Evolutionary conservation across 305 asterid species (phyloP), one percentile per base, ranked within the genome.

Genomic region (Caryopteris hybrid): DNA sequence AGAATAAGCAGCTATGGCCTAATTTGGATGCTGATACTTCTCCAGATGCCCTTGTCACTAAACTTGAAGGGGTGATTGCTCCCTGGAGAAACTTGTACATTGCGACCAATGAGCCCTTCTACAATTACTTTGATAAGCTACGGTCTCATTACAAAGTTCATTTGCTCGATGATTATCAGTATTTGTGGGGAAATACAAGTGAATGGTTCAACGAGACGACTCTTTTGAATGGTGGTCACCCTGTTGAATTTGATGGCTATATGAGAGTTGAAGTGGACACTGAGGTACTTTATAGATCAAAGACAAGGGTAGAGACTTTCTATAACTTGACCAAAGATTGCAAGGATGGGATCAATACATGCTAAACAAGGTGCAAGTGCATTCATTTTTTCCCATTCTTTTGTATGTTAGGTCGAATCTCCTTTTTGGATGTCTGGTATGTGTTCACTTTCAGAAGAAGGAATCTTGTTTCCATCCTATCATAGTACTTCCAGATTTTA

Each of bases 201-300:
- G 97, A 87, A 64, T 94, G 99, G 99, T 91, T 78, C 79, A 94
- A 91, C 9, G 99, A 91, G 75, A 94, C 91, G 3, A 82, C 72
- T 1, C 27, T 54, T 43, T 65, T 91, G 66, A 91, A 89, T 13
- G 89, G 81, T 47, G 96, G 92, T 5, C 81, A 27, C 14, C 82
- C 89, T 0, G 97, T 88, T 41, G 97, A 84, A 54, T 94, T 94
- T 54, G 99, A 94, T n/a, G 93, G 96, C 9, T 94, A 85, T 67
- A 91, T 94, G 97, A 87, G 97, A 77, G 97, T 87, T 46, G 99
- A 78, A 41, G 97, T 94, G 70, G 99, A 94, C 54, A 94, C 99
- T 1, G 99, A 94, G 78, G 96, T 94, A 12, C 91, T 88, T 53
- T 91, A 81, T 60, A 72, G 97, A 71, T 81, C 96, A 22, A 94